phyloP scores from a whole-genome alignment of 164 flowering plant species.

The Vitis cinerea region DNA sequence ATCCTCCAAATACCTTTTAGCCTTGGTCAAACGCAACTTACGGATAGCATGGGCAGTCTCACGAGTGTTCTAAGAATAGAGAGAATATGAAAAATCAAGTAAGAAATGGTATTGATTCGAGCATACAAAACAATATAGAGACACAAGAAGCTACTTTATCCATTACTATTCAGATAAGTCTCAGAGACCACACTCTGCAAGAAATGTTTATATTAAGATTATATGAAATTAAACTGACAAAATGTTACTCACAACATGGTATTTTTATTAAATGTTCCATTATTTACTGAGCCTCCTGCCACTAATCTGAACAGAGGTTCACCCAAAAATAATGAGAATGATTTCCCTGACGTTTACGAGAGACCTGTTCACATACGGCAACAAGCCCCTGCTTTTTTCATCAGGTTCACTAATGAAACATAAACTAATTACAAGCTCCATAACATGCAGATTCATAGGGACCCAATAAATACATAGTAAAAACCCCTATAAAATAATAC shows the following conservation, averaged over 20 bases:
- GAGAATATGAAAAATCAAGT: neutral
- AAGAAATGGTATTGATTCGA: neutral
- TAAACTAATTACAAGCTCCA: neutral
- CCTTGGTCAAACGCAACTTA: conserved; percentile 69
- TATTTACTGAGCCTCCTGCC: conserved; percentile 33
- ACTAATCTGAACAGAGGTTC: conserved; percentile 24
- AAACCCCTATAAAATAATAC: no score
- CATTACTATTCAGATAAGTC: no score
- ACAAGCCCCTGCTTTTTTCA: conserved; percentile 25
- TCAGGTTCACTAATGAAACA: conserved; percentile 8
- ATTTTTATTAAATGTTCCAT: neutral
- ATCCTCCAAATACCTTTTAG: conserved; percentile 86
- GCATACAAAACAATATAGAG: neutral
- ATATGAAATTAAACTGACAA: no score
- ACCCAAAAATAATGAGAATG: conserved; percentile 31
- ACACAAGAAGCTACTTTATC: no score
- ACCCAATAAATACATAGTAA: no score
- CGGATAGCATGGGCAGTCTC: conserved; percentile 75
- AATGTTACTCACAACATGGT: no score
- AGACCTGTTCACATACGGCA: conserved; percentile 21
- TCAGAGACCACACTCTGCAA: no score
- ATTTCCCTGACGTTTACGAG: conserved; percentile 21
- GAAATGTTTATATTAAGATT: no score
- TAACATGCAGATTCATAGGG: neutral
- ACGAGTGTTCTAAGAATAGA: conserved; percentile 60